Base-by-base conservation (phyloP, 2,329 filamentous ascomycete genomes). In the Ascosphaera apis region DNA sequence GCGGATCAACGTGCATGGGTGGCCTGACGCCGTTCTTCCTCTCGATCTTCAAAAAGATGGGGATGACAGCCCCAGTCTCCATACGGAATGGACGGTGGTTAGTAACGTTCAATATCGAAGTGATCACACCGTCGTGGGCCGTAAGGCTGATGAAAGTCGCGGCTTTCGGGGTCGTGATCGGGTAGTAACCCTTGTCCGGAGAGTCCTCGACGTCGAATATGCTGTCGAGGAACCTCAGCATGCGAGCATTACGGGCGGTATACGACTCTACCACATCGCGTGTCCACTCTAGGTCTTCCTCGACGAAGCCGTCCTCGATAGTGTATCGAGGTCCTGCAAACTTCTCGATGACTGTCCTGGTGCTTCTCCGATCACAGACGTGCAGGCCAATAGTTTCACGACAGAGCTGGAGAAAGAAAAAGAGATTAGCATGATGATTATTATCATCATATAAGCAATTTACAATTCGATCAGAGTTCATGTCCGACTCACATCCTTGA, bases 361-460 rank as follows among this genome's bases (percentile, higher is more conserved):
- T 55, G 28, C 61, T 65, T 7, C 70, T 60, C 11, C 62, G 59
- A 49, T 74, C 67, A 47, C 70, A 75, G 1, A 69, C 74, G 48
- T 74, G 69, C 18, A 67, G 58, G 13, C 67, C 67, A 36, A 72
- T 60, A 0, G 64, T 64, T 51, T 75, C 70, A 9, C 69, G 57
- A 28, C 73, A 55, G 27, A 65, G 51, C 55, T 58, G 35, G 21
- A 3, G 59, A 7, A n/a, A n/a, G n/a, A n/a, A 30, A 28, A 15
- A 15, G n/a, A n/a, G n/a, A n/a, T n/a, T n/a, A n/a, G n/a, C n/a
- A n/a, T n/a, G n/a, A n/a, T n/a, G n/a, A n/a, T n/a, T n/a, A n/a
- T n/a, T n/a, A n/a, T n/a, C n/a, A n/a, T n/a, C n/a, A n/a, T n/a
- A n/a, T n/a, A n/a, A n/a, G n/a, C n/a, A n/a, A n/a, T n/a, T n/a